These are phyloP conservation scores for Lecanoromycetidae sp. DNA, from an alignment of 2,329 filamentous ascomycete species.

Conservation along the genomic window DNA sequence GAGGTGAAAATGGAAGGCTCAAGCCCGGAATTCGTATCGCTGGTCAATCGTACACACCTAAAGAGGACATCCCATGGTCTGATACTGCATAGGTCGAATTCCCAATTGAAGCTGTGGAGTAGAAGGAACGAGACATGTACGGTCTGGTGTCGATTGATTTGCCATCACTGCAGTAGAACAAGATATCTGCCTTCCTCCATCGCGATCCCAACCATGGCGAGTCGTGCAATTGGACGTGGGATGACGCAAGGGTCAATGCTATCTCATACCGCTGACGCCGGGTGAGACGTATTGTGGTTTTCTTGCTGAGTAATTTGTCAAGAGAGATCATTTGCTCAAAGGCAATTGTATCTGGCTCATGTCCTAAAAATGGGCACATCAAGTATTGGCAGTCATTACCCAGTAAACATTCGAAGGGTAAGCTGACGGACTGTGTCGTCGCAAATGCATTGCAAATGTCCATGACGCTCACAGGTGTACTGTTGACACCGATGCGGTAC, in stretches of 20 bases:
- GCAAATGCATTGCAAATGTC: conserved; percentile 5
- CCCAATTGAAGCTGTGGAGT: background rate
- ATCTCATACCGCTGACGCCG: conserved; percentile 21
- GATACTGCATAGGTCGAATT: background rate
- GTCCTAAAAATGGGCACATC: conserved; percentile 3
- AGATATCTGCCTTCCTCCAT: conserved; percentile 2
- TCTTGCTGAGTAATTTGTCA: conserved; percentile 1
- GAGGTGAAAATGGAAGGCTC: too few relatives aligned
- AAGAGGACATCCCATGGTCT: background rate
- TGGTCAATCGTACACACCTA: too few relatives aligned
- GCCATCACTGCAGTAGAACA: background rate
- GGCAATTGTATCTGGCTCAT: background rate
- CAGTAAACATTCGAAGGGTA: background rate
- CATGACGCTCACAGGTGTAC: background rate
- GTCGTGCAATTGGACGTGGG: conserved; percentile 7
- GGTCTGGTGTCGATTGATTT: background rate
- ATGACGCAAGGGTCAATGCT: background rate
- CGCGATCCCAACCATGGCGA: conserved; percentile 3
- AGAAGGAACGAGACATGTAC: background rate
- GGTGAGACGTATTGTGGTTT: conserved; percentile 10
- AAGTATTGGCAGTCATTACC: background rate
- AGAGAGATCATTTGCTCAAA: conserved; percentile 6
- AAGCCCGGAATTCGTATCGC: too few relatives aligned
- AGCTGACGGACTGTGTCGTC: background rate
- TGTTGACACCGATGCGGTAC: background rate